A percentile compares a stretch with the other conserved stretches of the same genome.
Conservation (phyloP, 768 basidiomycete species). For the Phlebiopsis gigantea region DNA sequence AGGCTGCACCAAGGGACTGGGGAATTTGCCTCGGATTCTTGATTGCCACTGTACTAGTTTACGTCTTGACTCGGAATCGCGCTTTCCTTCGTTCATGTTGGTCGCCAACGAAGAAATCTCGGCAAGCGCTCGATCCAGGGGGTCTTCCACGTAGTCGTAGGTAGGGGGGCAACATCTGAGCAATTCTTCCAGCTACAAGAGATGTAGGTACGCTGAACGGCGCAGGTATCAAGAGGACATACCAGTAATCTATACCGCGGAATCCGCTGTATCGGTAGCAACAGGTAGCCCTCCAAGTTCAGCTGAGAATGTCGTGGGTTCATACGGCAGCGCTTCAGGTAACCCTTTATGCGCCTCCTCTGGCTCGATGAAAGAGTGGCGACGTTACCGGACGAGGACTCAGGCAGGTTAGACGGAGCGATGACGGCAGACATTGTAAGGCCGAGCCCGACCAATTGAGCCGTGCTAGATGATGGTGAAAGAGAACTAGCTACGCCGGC, state of each 20-base stretch:
- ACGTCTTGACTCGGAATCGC: constrained; percentile 87
- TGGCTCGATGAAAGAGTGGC: constrained; percentile 71
- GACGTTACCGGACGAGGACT: constrained; percentile 34
- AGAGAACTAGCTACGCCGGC: constrained; percentile 38
- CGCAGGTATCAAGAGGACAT: constrained; percentile 25
- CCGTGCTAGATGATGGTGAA: constrained; percentile 56
- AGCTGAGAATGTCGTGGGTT: constrained; percentile 91
- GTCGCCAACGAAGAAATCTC: constrained; percentile 88
- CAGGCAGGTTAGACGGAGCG: constrained; percentile 38
- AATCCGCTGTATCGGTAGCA: constrained; percentile 93
- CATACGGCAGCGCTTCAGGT: constrained; percentile 84
- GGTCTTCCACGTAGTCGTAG: constrained; percentile 71
- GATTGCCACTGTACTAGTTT: constrained; percentile 90
- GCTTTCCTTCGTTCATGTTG: constrained; percentile 98
- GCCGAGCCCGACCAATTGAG: constrained; percentile 60
- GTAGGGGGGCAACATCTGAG: constrained; percentile 79
- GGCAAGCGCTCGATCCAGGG: constrained; percentile 76
- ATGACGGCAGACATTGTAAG: constrained; percentile 49
- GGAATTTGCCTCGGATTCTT: constrained; percentile 87
- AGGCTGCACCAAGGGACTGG: constrained; percentile 96
- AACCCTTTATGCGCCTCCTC: constrained; percentile 81
- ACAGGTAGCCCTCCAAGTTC: constrained; percentile 88
- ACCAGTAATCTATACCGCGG: constrained; percentile 95
- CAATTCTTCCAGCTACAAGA: constrained; percentile 74
- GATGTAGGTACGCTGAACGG: constrained; percentile 6